These are phyloP conservation scores for Talaromyces funiculosus DNA, from an alignment of 2,329 filamentous ascomycete genomes.

Conservation along the genomic window DNA sequence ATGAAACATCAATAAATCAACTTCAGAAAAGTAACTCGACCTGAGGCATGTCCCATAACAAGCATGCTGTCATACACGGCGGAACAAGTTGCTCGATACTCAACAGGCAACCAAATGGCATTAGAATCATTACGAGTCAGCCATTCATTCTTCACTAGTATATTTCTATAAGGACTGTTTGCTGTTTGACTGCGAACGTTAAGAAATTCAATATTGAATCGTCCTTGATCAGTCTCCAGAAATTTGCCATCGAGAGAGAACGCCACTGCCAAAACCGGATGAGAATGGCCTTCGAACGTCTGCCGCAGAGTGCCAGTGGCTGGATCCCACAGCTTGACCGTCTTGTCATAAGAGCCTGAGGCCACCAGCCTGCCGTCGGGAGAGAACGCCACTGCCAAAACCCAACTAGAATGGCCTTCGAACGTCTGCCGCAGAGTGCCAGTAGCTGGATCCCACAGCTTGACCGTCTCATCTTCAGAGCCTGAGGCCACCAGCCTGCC, in stretches of 20 bases:
- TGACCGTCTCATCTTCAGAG: not conserved
- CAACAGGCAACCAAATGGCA: constrained; percentile 9
- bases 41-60: constrained; percentile 10
- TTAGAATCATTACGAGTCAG: constrained; percentile 2
- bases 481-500: not conserved
- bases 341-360: not conserved
- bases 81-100: constrained; percentile 6
- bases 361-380: constrained; percentile 17
- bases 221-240: not conserved
- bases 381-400: constrained; percentile 19
- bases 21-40: constrained; percentile 9
- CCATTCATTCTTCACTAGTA: constrained; percentile 9
- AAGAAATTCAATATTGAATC: not conserved
- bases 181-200: no score
- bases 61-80: constrained; percentile 1
- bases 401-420: not conserved
- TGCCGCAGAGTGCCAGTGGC: not conserved
- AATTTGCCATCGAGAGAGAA: not conserved
- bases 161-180: no score
- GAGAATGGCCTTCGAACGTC: not conserved
- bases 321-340: not conserved
- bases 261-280: not conserved
- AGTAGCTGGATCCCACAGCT: constrained; percentile 11
- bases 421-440: not conserved
- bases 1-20: not conserved